Base-by-base conservation (phyloP, 768 basidiomycete species). In the Pholiota microspora region DNA sequence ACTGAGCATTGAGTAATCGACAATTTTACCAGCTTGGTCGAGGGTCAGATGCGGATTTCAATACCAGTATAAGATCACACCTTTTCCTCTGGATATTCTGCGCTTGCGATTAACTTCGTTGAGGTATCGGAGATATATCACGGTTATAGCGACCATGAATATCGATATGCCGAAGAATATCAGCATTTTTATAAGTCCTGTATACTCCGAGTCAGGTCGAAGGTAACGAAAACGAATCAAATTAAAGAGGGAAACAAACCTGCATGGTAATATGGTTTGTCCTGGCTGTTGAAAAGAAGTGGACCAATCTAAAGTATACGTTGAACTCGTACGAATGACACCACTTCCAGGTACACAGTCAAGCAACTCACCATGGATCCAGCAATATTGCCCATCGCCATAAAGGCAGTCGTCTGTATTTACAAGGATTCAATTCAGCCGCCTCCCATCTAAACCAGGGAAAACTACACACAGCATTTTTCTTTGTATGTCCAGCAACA, bases 401-500 rank as follows among this genome's bases (percentile, higher is more conserved):
- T 56, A 36, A 56, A 54, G 9, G 55, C 52, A 9, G 34, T 56
- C 2, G 57, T 57, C 60, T 62, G 42, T 4, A 27, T 8, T 3
- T 15, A 21, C 12, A 12, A 16, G 35, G 7, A 7, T 21, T 18
- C 7, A 42, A 57, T 35, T 31, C 5, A 48, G 12, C 13, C 25
- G 34, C 12, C 23, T 8, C 23, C 6, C 16, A 56, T n/a, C 16
- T 6, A 18, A 36, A 6, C 6, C 3, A n/a, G n/a, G 18, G n/a
- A 8, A 36, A 6, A 13, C 27, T n/a, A 35, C 57, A 24, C 23
- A 61, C 60, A 12, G 57, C 52, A 12, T 44, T 61, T 12, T 56
- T 58, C 44, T 61, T 61, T 3, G 57, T 61, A 21, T 56, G 70
- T 1, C 71, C 71, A 7, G 71, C 71, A 6, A 70, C 69, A 50